Base-by-base conservation (phyloP, 331 rosid genomes). In the Pyrus hybrid region DNA sequence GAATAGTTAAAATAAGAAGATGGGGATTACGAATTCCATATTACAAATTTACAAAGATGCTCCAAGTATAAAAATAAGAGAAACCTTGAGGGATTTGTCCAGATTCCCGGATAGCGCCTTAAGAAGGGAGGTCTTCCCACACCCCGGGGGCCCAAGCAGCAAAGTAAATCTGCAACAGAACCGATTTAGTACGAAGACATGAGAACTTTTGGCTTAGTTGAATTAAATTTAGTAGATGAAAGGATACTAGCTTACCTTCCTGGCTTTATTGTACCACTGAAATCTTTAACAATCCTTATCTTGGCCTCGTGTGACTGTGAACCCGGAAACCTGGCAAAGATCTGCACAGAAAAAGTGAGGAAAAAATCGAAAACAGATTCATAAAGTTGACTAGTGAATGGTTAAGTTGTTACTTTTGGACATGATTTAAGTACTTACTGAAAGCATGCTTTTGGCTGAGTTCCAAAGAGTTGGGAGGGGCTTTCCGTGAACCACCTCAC, bases 381-480 rank as follows among this genome's bases (percentile, higher is more conserved):
- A 43, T 43, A 13, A 5, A 43, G 49, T 43, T 43, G 5, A 43
- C 49, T 43, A 1, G 49, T 43, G 49, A 13, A 43, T 12, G 49
- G 49, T 43, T 43, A 12, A 43, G 49, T 43, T 43, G 49, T 43
- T 43, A 43, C 49, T 43, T 43, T 43, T 43, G 49, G 49, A 11
- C 49, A 13, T 43, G 49, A 43, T 12, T 63, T 65, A 41, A 47
- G 17, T 22, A 79, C 93, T 84, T 81, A 87, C 97, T 35, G 82
- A 72, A 57, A 87, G 49, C 12, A 10, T 76, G 69, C 78, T 80
- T 70, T 58, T 88, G 30, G 88, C 62, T 75, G 93, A 73, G 76
- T 91, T 89, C 92, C 92, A 89, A 12, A 89, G 82, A 13, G 97
- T 87, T 68, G 93, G 93, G 72, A 86, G 73, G 49, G 93, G 86